Evolutionary conservation across 1,284 basidiomycete species (phyloP).

Genomic region (Stygiomarasmius scandens): DNA sequence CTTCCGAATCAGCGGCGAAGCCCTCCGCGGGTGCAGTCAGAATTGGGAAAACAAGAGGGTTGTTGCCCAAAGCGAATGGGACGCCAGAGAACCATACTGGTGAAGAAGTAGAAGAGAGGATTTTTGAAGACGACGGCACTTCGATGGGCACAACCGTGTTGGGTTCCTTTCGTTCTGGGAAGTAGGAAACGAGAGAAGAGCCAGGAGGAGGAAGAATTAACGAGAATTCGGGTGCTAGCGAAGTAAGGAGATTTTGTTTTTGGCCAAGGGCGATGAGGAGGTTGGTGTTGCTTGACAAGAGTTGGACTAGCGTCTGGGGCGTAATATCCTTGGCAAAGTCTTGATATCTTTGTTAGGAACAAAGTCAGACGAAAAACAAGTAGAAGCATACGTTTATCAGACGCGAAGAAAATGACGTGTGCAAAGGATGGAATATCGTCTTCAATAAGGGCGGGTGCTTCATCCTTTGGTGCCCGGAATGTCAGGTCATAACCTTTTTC

Average conservation of each 20-base stretch:
- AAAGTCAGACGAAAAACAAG: conserved; percentile 14
- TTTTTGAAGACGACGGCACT: conserved; percentile 32
- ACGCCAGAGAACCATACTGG: conserved; percentile 81
- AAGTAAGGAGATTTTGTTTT: conserved; percentile 68
- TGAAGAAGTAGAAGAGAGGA: conserved; percentile 46
- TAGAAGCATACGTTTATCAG: conserved; percentile 82
- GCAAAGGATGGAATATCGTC: conserved; percentile 77
- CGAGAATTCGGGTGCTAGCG: conserved; percentile 78
- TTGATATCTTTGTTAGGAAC: conserved; percentile 28
- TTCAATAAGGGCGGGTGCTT: conserved; percentile 64
- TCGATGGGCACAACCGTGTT: conserved; percentile 63
- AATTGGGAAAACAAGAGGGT: conserved; percentile 84
- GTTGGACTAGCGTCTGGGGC: conserved; percentile 80
- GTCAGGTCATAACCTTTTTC: conserved; percentile 81
- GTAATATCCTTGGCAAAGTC: conserved; percentile 77
- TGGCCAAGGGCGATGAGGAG: conserved; percentile 82
- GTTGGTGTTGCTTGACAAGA: conserved; percentile 78
- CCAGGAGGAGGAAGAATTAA: conserved; percentile 75
- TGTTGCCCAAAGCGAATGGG: conserved; percentile 74
- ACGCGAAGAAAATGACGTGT: conserved; percentile 84
- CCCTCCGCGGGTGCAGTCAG: conserved; percentile 77
- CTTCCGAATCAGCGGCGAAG: conserved; percentile 67
- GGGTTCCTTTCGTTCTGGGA: conserved; percentile 65
- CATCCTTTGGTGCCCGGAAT: conserved; percentile 79
- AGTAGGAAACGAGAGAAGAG: conserved; percentile 75